Evolutionary conservation across 176 grass and related monocot species (phyloP), one percentile per base, ranked within the genome.

Genomic region (Aegilops tauschii): DNA sequence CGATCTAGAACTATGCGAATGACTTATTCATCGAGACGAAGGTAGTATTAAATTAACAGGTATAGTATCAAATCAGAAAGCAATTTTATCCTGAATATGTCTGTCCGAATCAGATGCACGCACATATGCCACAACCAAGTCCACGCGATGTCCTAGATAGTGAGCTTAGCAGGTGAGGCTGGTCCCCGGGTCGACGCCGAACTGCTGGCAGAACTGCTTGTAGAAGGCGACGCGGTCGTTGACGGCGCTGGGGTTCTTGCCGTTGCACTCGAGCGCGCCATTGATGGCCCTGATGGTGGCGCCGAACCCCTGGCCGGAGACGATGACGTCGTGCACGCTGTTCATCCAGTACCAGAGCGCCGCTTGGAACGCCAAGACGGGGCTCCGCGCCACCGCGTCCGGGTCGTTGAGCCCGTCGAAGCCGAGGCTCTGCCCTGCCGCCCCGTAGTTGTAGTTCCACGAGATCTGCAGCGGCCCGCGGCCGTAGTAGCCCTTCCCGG

Each of bases 371-470:
- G 93, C 94, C 12, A 91, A 37, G 1, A 88, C 54, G 28, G 89
- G 87, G 73, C 93, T 94, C 62, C 79, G 84, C 30, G 93, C 91
- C 49, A 95, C 96, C 25, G 90, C 93, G 74, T 92, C 96, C 1
- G 96, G 96, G 32, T 92, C 86, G 32, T 63, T 62, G 2, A 98
- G 64, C 42, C 96, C 96, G 83, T 98, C 88, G 86, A 98, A 98
- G 9, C 96, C 96, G 74, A 98, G 89, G 90, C 89, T 93, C 36
- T 83, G 0, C 14, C 96, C 95, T 1, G 95, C 95, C 5, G 93
- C 86, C 4, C 95, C 93, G 71, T 98, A 98, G 86, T 98, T 98
- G 83, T 9, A 98, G 89, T 98, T 98, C 96, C 96, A 95, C 5
- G 96, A 94, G 20, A 98, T 73, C 64, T 98, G 93, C 71, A 98